phyloP scores from a whole-genome alignment of 768 basidiomycete genomes.

The Auricularia cornea region DNA sequence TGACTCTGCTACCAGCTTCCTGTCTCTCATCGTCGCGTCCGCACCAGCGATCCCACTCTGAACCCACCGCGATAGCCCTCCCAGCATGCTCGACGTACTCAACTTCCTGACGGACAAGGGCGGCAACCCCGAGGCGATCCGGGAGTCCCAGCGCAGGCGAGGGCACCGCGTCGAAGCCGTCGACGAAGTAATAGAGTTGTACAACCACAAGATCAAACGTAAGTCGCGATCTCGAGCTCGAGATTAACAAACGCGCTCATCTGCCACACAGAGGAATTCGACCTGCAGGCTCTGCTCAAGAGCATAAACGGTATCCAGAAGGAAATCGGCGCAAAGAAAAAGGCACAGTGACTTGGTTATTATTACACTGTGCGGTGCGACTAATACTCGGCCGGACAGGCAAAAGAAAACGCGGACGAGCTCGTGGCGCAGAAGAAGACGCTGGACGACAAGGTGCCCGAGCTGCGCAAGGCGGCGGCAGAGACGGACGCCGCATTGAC shows the following conservation, averaged over 20 bases:
- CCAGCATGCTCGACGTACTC: slow-evolving; percentile 82
- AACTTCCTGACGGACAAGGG: slow-evolving; percentile 82
- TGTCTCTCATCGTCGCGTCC: no score
- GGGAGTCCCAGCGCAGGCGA: slow-evolving; percentile 87
- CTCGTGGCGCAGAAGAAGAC: slow-evolving; percentile 75
- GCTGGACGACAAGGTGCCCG: slow-evolving; percentile 74
- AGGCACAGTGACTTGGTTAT: slow-evolving; percentile 37
- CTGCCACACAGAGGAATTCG: slow-evolving; percentile 80
- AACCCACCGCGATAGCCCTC: background rate
- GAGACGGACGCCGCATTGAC: slow-evolving; percentile 75
- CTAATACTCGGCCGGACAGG: slow-evolving; percentile 37
- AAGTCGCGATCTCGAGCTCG: no score
- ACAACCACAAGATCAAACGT: slow-evolving; percentile 92
- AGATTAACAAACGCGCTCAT: no score
- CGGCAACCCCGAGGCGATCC: slow-evolving; percentile 83
- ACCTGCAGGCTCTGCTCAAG: slow-evolving; percentile 67
- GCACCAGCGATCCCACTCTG: background rate
- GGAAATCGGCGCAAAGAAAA: slow-evolving; percentile 89
- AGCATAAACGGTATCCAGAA: slow-evolving; percentile 89
- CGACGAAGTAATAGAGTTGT: slow-evolving; percentile 89
- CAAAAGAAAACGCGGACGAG: slow-evolving; percentile 85
- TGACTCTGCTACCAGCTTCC: no score
- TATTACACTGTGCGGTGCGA: background rate
- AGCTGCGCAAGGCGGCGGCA: slow-evolving; percentile 65
- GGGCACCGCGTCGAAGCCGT: slow-evolving; percentile 86